Conservation (phyloP, 768 basidiomycete species). For the Melanogaster broomeanus region DNA sequence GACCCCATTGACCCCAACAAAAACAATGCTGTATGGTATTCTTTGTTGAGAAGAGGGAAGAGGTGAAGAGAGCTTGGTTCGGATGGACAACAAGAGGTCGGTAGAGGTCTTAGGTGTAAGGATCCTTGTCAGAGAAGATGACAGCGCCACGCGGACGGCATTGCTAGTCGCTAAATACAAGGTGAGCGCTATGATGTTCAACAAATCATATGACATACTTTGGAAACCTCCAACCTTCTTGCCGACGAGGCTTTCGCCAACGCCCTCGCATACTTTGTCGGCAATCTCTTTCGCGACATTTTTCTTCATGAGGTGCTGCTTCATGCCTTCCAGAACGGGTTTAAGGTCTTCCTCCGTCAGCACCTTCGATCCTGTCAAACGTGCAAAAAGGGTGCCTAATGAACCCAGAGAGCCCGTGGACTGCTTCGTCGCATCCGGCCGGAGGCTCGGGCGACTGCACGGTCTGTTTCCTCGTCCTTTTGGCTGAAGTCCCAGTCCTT, state of each 20-base stretch:
- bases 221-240: conserved; percentile 90
- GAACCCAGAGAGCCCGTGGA: conserved; percentile 55
- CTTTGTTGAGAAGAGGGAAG: conserved; percentile 75
- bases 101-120: conserved; percentile 96
- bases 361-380: conserved; percentile 82
- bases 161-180: conserved; percentile 68
- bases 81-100: conserved; percentile 92
- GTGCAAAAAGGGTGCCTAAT: conserved; percentile 78
- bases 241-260: conserved; percentile 87
- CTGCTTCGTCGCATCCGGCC: conserved; percentile 38
- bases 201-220: conserved; percentile 49
- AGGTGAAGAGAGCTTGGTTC: conserved; percentile 79
- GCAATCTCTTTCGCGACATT: conserved; percentile 97
- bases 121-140: conserved; percentile 86
- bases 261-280: conserved; percentile 91
- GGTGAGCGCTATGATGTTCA: conserved; percentile 2
- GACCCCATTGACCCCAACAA: conserved; percentile 98
- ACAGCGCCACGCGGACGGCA: conserved; percentile 81
- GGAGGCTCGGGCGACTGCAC: conserved; percentile 65
- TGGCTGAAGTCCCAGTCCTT: conserved; percentile 81
- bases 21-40: conserved; percentile 89
- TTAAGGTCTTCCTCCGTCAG: conserved; percentile 81
- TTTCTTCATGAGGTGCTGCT: conserved; percentile 97
- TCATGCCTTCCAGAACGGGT: conserved; percentile 92
- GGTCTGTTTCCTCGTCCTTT: conserved; percentile 44